A percentile compares a stretch with the other conserved stretches of the same genome.
These are phyloP conservation scores for Balakata baccata DNA, from an alignment of 345 rosid genomes.

Conservation along the genomic window DNA sequence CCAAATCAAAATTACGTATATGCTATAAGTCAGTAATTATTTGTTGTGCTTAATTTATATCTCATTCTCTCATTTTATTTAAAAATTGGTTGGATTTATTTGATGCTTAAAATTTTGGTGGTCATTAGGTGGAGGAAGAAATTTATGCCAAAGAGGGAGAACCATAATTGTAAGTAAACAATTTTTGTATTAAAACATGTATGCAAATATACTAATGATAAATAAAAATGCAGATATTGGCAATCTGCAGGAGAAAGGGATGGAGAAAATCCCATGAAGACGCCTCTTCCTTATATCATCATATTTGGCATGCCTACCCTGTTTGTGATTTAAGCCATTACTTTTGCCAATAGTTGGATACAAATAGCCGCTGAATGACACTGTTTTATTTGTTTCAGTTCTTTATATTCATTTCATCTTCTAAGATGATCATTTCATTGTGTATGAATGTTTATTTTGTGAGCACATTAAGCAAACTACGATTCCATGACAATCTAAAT, in stretches of 20 bases:
- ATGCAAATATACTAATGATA: too few relatives aligned
- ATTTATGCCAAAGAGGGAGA: too few relatives aligned
- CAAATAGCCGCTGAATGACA: neutral
- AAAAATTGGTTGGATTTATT: too few relatives aligned
- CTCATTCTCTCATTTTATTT: too few relatives aligned
- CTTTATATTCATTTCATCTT: neutral
- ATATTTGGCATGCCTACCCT: conserved; percentile 94
- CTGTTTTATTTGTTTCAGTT: neutral
- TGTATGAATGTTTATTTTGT: neutral
- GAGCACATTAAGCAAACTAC: too few relatives aligned
- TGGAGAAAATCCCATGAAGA: conserved; percentile 94
- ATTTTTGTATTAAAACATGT: too few relatives aligned
- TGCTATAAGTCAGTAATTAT: too few relatives aligned
- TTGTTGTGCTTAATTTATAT: too few relatives aligned
- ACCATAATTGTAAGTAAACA: too few relatives aligned
- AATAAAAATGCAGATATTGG: conserved; percentile 61
- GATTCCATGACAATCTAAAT: conserved; percentile 8
- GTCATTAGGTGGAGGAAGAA: too few relatives aligned
- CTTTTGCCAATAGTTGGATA: conserved; percentile 83
- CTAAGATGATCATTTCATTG: neutral
- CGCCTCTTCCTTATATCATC: conserved; percentile 80
- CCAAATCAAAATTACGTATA: too few relatives aligned
- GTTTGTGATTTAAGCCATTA: conserved; percentile 88
- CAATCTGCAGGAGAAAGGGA: conserved; percentile 86
- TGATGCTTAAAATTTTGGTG: too few relatives aligned